These are phyloP conservation scores for Pharus latifolius DNA, from an alignment of 176 grass and related monocot genomes.

Conservation along the genomic window DNA sequence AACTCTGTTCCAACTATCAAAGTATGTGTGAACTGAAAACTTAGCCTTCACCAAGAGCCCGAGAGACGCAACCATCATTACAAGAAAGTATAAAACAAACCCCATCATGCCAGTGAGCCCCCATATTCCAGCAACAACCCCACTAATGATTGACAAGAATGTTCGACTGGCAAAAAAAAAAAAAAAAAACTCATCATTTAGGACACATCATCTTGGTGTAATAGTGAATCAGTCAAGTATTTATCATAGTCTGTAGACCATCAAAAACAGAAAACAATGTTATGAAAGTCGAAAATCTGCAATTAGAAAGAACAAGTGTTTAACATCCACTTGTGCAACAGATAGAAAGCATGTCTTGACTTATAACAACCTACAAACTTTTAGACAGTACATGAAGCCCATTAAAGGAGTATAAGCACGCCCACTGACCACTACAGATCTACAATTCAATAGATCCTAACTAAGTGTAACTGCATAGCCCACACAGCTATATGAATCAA, in stretches of 20 bases:
- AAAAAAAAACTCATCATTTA: slow-evolving; percentile 10
- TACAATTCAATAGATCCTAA: neutral
- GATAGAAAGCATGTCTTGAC: neutral
- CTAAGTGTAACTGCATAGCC: neutral
- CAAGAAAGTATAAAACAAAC: slow-evolving; percentile 72
- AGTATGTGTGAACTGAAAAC: slow-evolving; percentile 59
- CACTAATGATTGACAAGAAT: slow-evolving; percentile 88
- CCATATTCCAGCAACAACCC: slow-evolving; percentile 81
- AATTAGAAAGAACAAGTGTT: neutral
- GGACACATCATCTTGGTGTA: neutral
- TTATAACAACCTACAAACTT: neutral
- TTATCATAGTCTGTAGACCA: neutral
- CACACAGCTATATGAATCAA: too few species aligned
- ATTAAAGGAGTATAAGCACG: neutral
- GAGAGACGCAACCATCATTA: slow-evolving; percentile 58
- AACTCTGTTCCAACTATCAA: slow-evolving; percentile 83
- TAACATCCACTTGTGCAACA: neutral
- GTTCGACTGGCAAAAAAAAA: slow-evolving; percentile 58
- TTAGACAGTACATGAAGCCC: neutral
- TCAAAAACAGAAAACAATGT: neutral
- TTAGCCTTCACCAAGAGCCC: slow-evolving; percentile 59
- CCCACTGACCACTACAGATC: neutral
- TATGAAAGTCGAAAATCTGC: neutral
- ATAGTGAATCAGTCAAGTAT: neutral
- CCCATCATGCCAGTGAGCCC: slow-evolving; percentile 69